Base-by-base conservation (phyloP, 495 filamentous ascomycete genomes). In the Sporormia fimetaria region DNA sequence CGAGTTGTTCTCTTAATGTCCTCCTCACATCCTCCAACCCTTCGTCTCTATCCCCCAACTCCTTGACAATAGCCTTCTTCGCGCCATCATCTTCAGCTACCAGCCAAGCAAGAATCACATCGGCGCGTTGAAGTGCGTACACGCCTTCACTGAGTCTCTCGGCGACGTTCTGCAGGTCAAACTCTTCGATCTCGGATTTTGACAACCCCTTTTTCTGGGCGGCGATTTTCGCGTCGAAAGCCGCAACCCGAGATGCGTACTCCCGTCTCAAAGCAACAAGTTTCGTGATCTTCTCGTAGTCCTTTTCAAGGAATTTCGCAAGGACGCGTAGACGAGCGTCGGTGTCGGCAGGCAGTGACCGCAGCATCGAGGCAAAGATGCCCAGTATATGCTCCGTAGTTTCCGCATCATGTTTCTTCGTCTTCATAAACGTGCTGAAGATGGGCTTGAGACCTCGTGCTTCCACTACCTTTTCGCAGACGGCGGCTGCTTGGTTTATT, bases 291-390 rank as follows among this genome's bases (percentile, higher is more conserved):
- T 93, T 92, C 43, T 86, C 82, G 57, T 92, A 95, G 42, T 94
- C 81, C 49, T 82, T 88, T 63, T 95, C 87, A 28, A 92, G 80
- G 57, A 99, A 96, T 54, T 99, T 99, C 3, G 87, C 90, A 0
- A 96, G 69, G 4, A 81, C 72, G 2, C 90, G 72, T 21, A 95
- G 87, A 1, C 90, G 69, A n/a, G 74, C 65, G 0, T 82, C 67
- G 8, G 80, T 83, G n/a, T 84, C 75, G 3, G 75, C 81, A 0
- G 85, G 86, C 2, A 99, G 57, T 1, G 75, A 67, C 11, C 87
- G 80, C 1, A 99, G 69, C 55, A 99, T 69, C 0, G 82, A 81
- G 2, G 83, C 76, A 37, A 96, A 87, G 6, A 96, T 87, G 11
- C 85, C 83, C 25, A 99, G 67, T 6, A 99, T 63, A 52, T 95